These are phyloP conservation scores for Nakataea oryzae DNA, from an alignment of 2,329 filamentous ascomycete species.

Conservation along the genomic window DNA sequence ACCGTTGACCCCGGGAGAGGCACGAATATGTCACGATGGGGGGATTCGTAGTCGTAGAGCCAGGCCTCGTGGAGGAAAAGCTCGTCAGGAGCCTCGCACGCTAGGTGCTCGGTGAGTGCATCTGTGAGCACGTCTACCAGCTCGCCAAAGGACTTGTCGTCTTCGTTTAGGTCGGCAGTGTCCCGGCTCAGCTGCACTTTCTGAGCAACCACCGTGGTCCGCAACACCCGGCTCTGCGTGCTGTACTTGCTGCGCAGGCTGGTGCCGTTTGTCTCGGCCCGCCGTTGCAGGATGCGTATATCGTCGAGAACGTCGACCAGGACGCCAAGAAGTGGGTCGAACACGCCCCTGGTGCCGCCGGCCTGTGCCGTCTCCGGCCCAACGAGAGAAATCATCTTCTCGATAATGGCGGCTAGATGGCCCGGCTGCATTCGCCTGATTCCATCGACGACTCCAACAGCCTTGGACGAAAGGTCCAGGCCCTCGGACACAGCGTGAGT, in stretches of 20 bases:
- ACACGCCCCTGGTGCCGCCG: neutral
- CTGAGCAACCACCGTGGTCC: slow-evolving; percentile 72
- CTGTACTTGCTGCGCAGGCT: slow-evolving; percentile 66
- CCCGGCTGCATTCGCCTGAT: slow-evolving; percentile 51
- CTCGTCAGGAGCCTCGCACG: slow-evolving; percentile 24
- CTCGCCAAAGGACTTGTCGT: slow-evolving; percentile 60
- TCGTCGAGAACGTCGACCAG: slow-evolving; percentile 32
- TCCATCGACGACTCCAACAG: slow-evolving; percentile 39
- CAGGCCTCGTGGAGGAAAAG: slow-evolving; percentile 61
- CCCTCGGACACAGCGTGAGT: slow-evolving; percentile 49
- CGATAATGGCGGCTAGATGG: slow-evolving; percentile 14
- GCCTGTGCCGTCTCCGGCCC: slow-evolving; percentile 2
- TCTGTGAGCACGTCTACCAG: slow-evolving; percentile 48
- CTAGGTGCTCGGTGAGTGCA: slow-evolving; percentile 27
- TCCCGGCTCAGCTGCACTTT: slow-evolving; percentile 72
- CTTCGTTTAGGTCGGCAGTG: slow-evolving; percentile 56
- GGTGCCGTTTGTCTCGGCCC: slow-evolving; percentile 31
- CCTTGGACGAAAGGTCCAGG: slow-evolving; percentile 31
- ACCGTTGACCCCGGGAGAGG: slow-evolving; percentile 61
- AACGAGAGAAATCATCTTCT: slow-evolving; percentile 25
- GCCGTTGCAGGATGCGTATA: slow-evolving; percentile 33
- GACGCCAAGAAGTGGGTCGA: slow-evolving; percentile 13
- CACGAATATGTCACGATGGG: slow-evolving; percentile 63
- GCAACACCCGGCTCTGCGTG: slow-evolving; percentile 56
- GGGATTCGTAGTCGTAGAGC: slow-evolving; percentile 62